Evolutionary conservation across 2,329 filamentous ascomycete species (phyloP).

Genomic region (Pleurostoma richardsiae): DNA sequence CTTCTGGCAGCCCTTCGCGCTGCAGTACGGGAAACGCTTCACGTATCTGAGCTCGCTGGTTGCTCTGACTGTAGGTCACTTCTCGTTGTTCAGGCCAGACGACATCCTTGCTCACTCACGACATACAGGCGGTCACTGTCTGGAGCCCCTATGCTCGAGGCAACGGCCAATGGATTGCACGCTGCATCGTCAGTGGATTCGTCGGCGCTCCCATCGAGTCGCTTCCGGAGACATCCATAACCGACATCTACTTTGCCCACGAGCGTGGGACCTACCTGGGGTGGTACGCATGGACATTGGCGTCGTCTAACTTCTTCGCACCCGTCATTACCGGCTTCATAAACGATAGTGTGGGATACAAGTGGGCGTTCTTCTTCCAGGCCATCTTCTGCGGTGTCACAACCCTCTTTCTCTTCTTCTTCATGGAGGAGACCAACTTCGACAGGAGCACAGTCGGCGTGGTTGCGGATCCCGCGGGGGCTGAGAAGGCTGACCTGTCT

Average conservation of each 20-base stretch:
- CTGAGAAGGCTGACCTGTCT: constrained; percentile 1
- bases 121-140: constrained; percentile 4
- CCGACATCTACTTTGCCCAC: constrained; percentile 26
- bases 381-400: constrained; percentile 18
- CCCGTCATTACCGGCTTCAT: constrained; percentile 27
- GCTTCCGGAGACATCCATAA: constrained; percentile 30
- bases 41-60: constrained; percentile 14
- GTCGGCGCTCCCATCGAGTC: constrained; percentile 33
- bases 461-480: constrained; percentile 3
- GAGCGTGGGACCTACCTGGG: constrained; percentile 20
- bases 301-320: constrained; percentile 20
- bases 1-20: constrained; percentile 40
- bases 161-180: constrained; percentile 28
- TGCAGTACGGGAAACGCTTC: constrained; percentile 29
- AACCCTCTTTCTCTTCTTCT: constrained; percentile 34
- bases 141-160: constrained; percentile 16
- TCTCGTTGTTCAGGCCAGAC: background rate
- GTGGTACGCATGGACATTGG: constrained; percentile 20
- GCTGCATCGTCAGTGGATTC: constrained; percentile 28
- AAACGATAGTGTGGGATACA: constrained; percentile 20
- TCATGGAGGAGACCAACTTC: constrained; percentile 50
- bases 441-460: constrained; percentile 17
- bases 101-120: background rate
- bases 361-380: constrained; percentile 24
- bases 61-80: constrained; percentile 7